Evolutionary conservation across 345 rosid species (phyloP).

Genomic region (Syzygium aromaticum): DNA sequence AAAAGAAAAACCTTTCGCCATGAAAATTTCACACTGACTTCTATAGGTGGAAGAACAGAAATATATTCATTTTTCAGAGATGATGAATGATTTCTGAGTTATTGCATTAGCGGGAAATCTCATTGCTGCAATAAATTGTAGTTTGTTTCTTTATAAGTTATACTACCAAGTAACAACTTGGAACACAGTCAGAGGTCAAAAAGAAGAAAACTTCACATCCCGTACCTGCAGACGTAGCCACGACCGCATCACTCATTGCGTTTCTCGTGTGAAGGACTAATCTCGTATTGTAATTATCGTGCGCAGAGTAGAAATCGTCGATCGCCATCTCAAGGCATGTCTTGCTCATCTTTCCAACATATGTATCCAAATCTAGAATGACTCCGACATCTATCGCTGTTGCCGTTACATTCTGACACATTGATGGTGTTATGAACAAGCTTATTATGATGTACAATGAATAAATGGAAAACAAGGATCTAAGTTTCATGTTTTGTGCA

Average conservation of each 20-base stretch:
- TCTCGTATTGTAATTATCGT: slow-evolving; percentile 34
- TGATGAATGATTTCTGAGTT: not conserved
- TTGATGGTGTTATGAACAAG: not conserved
- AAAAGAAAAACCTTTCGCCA: not conserved
- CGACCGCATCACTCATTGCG: slow-evolving; percentile 29
- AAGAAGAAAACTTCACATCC: not conserved
- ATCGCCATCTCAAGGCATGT: slow-evolving; percentile 51
- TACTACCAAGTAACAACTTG: not conserved
- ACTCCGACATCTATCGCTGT: slow-evolving; percentile 29
- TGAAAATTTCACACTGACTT: not conserved
- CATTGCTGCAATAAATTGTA: not conserved
- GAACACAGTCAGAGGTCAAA: not conserved
- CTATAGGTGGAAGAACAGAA: not conserved
- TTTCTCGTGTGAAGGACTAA: slow-evolving; percentile 25
- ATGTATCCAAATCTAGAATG: slow-evolving; percentile 26
- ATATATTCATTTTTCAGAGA: not conserved
- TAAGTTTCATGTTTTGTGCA: not conserved
- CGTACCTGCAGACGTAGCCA: slow-evolving; percentile 55
- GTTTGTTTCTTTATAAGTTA: not conserved
- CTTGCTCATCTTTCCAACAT: slow-evolving; percentile 9
- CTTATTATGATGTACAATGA: not conserved
- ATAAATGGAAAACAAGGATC: not conserved
- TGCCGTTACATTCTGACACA: not conserved
- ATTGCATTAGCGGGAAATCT: not conserved
- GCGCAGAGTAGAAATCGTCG: slow-evolving; percentile 34